A percentile compares a stretch with the other conserved stretches of the same genome.
These are phyloP conservation scores for Picea glauca DNA, from an alignment of 75 land plant genomes.

Conservation along the genomic window DNA sequence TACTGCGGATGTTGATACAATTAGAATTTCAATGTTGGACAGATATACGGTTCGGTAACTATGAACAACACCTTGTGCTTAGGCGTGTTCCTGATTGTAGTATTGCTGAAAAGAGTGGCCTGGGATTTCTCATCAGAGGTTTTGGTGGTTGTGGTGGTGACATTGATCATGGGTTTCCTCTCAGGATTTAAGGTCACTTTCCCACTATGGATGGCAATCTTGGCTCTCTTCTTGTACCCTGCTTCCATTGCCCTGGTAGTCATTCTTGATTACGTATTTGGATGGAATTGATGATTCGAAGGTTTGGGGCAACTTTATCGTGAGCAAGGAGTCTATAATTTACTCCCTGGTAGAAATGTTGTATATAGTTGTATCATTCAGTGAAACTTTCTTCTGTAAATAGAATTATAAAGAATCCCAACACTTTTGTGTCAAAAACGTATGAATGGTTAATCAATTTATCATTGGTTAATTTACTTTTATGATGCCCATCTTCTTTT, in stretches of 20 bases:
- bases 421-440: too few relatives aligned
- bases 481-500: too few relatives aligned
- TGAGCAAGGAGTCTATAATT: too few relatives aligned
- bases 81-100: conserved; percentile 14
- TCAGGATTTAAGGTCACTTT: conserved; percentile 7
- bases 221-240: conserved; percentile 16
- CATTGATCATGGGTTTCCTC: conserved; percentile 14
- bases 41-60: conserved; percentile 25
- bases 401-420: too few relatives aligned
- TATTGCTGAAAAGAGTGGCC: background rate
- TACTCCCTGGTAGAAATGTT: too few relatives aligned
- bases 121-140: conserved; percentile 33
- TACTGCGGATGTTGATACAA: too few relatives aligned
- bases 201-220: conserved; percentile 17
- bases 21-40: background rate
- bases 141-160: conserved; percentile 14
- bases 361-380: too few relatives aligned
- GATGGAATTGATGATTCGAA: conserved; percentile 26
- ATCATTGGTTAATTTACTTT: too few relatives aligned
- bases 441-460: too few relatives aligned
- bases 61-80: conserved; percentile 26
- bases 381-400: too few relatives aligned
- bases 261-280: conserved; percentile 38
- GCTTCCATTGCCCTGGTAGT: conserved; percentile 27
- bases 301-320: too few relatives aligned